phyloP scores from a whole-genome alignment of 768 basidiomycete genomes.

The Tulasnella sp. region DNA sequence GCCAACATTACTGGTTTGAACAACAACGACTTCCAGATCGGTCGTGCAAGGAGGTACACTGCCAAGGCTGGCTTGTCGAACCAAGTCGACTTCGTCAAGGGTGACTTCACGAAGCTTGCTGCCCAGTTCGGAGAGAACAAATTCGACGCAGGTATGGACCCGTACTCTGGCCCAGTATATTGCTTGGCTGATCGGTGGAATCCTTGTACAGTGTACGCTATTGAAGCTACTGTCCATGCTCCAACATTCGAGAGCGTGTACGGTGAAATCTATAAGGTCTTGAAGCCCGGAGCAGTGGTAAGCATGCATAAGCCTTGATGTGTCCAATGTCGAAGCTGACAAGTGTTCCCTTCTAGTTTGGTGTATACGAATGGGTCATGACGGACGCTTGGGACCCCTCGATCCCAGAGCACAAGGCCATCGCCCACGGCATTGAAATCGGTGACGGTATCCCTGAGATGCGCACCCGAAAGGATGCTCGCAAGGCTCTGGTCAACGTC shows the following conservation, averaged over 20 bases:
- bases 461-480: conserved; percentile 68
- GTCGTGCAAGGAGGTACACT: conserved; percentile 81
- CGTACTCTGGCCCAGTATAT: too few species aligned
- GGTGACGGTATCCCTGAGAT: conserved; percentile 98
- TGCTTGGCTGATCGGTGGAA: neutral
- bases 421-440: conserved; percentile 88
- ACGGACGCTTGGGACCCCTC: conserved; percentile 89
- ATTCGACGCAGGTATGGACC: conserved; percentile 87
- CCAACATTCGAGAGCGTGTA: conserved; percentile 96
- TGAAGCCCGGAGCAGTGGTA: conserved; percentile 94
- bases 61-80: conserved; percentile 66
- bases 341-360: conserved; percentile 43
- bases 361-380: conserved; percentile 99
- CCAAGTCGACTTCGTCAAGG: conserved; percentile 79
- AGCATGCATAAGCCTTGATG: conserved; percentile 39
- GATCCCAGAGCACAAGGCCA: conserved; percentile 78
- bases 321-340: neutral
- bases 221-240: conserved; percentile 96
- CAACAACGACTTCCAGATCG: conserved; percentile 94
- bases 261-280: conserved; percentile 82
- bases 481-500: conserved; percentile 72
- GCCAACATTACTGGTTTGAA: conserved; percentile 81
- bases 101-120: conserved; percentile 92
- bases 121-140: conserved; percentile 89
- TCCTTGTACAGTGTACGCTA: conserved; percentile 70